Evolutionary conservation across 2,329 filamentous ascomycete genomes (phyloP).

Genomic region (Diaporthe vaccinii): DNA sequence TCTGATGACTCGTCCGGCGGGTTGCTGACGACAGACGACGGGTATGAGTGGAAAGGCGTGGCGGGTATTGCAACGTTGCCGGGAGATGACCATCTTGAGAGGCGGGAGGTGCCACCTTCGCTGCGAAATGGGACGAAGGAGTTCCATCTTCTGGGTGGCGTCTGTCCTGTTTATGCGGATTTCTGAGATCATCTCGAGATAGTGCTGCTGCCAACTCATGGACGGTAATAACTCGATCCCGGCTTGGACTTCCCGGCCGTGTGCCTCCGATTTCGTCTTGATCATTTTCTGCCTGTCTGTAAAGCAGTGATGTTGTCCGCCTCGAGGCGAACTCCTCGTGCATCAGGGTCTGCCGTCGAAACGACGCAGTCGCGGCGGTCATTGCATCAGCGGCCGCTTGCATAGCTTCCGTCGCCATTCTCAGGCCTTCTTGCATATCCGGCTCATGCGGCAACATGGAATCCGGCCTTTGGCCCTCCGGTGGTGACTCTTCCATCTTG

Average conservation of each 20-base stretch:
- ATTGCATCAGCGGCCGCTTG: constrained; percentile 49
- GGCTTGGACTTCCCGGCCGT: neutral
- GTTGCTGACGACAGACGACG: neutral
- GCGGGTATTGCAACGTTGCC: neutral
- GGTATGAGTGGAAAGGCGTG: constrained; percentile 2
- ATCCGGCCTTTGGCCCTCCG: neutral
- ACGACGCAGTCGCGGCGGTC: constrained; percentile 48
- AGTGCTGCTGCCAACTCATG: neutral
- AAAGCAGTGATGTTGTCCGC: neutral
- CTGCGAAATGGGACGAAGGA: neutral
- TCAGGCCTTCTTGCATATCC: constrained; percentile 42
- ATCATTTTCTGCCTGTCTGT: neutral
- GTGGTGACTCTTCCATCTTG: constrained; percentile 10
- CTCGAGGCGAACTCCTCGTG: neutral
- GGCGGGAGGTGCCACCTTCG: neutral
- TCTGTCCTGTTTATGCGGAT: neutral
- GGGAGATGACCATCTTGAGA: neutral
- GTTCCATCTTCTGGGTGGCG: neutral
- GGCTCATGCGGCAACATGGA: constrained; percentile 34
- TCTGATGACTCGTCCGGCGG: constrained; percentile 1
- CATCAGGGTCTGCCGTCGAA: constrained; percentile 36
- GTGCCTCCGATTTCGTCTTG: neutral
- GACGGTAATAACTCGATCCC: neutral
- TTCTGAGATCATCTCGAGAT: neutral
- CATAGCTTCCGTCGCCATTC: constrained; percentile 48